Base-by-base conservation (phyloP, 2,329 filamentous ascomycete genomes). In the Chaetothyriales sp. region DNA sequence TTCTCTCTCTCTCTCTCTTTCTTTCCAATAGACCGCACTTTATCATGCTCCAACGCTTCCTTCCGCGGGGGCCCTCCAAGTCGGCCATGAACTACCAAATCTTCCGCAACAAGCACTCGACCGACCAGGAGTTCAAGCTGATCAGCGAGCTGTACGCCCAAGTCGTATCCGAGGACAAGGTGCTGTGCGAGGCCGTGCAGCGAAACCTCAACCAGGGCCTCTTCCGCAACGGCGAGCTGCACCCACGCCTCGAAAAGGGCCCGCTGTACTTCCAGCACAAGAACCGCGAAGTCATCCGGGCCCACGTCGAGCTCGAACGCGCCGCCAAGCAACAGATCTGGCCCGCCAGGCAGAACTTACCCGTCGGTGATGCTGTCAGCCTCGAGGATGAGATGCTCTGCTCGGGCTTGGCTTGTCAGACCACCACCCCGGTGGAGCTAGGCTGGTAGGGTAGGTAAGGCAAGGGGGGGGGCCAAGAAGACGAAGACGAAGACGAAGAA, bases 81-180 rank as follows among this genome's bases (percentile, higher is more conserved):
- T 74, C 73, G 2, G 66, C 68, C 39, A 80, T 82, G 73, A 69
- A 70, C 51, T 81, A 81, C 63, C 76, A 82, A 60, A 73, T 82
- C 47, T 82, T 73, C 69, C 71, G 77, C 53, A 77, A 81, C 70
- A 78, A 76, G 61, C 65, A 75, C 61, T 74, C 77, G 2, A 70
- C 69, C 15, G 74, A 80, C 15, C 73, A 74, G 25, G 73, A 79
- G 53, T 82, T 81, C 61, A 64, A 70, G 10, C 64, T 70, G 47
- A 77, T 81, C 63, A 73, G 70, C 62, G 65, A 74, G 43, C 77
- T 81, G 59, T 82, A 80, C 68, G 78, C 78, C 64, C 74, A 76
- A 42, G 73, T 82, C 63, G 77, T 81, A 75, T 70, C 71, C 1
- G 79, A 83, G 63, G 79, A 82, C 66, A 81, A 81, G 60, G 69